Percentiles rank a stretch among this genome's conserved stretches.
Conservation (phyloP, 768 basidiomycete genomes). For the Cyclocybe aegerita region DNA sequence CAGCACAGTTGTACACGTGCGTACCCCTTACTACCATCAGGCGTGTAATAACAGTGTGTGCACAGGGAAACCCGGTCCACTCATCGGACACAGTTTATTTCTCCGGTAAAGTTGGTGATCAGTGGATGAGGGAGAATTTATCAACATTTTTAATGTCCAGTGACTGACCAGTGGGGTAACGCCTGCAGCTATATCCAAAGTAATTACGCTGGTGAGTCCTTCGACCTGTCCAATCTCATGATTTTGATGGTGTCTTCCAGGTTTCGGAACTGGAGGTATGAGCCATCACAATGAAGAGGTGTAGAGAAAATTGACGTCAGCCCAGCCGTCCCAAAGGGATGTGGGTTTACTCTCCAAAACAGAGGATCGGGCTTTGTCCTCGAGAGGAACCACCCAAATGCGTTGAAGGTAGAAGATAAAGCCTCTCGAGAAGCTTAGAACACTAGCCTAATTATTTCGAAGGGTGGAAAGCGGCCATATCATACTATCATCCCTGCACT, state of each 20-base stretch:
- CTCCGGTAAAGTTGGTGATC: slow-evolving; percentile 49
- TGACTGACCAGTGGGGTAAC: slow-evolving; percentile 85
- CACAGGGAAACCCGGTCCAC: slow-evolving; percentile 75
- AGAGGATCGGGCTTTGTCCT: slow-evolving; percentile 85
- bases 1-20: slow-evolving; percentile 58
- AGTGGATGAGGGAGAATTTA: neutral
- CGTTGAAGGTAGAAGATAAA: slow-evolving; percentile 53
- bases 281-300: too few relatives aligned
- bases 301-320: too few relatives aligned
- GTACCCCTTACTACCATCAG: slow-evolving; percentile 13
- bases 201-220: slow-evolving; percentile 72
- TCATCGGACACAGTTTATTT: slow-evolving; percentile 97
- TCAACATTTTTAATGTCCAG: slow-evolving; percentile 30
- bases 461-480: slow-evolving; percentile 83
- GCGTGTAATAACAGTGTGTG: neutral
- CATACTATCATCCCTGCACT: slow-evolving; percentile 95
- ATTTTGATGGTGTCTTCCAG: slow-evolving; percentile 29
- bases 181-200: slow-evolving; percentile 89
- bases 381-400: slow-evolving; percentile 81
- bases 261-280: slow-evolving; percentile 87
- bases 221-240: neutral
- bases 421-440: neutral
- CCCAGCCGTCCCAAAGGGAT: slow-evolving; percentile 85
- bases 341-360: slow-evolving; percentile 97
- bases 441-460: neutral